Evolutionary conservation across 2,329 filamentous ascomycete species (phyloP), one percentile per base, ranked within the genome.

Genomic region (Pestalotiopsis sp.): DNA sequence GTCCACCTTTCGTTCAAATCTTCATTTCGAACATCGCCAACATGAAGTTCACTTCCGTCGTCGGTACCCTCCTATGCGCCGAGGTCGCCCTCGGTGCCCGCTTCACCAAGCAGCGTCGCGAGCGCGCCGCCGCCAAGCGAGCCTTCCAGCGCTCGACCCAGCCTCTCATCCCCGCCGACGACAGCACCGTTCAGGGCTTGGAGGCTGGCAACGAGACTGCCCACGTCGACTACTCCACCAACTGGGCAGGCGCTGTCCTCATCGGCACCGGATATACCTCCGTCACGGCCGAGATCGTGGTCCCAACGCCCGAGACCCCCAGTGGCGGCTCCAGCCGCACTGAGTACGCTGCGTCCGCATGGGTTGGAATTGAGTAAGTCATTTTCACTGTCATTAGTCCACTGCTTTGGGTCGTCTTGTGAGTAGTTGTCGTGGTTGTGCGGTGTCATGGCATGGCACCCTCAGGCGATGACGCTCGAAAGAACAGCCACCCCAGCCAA

Each of bases 191-290:
- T 1, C 36, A 67, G 41, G 23, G 38, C 39, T 9, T 63, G 13
- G 38, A 61, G 4, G 14, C 36, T 31, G 59, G 59, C 57, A 67
- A 67, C 27, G 66, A 63, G 36, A 67, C 66, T 25, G 71, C 45
- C 72, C 73, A 86, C 17, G 82, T 85, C 31, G 72, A 82, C 38
- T 89, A 89, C 79, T 84, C 80, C 69, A 80, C 78, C 73, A 90
- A 90, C 81, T 90, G 88, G 88, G 85, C 87, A 9, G 88, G 88
- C 41, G 86, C 86, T 0, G 85, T 89, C 9, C 82, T 87, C 65
- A 83, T 84, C 41, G 82, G 83, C 58, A 82, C 80, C 9, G 83
- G 82, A 66, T 89, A 85, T 78, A 88, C 81, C 39, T 76, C 79
- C n/a, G 87, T 88, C 27, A 82, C 82, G 3, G 87, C 82, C 20